Percentiles rank a stretch among this genome's conserved stretches.
Evolutionary conservation across 768 basidiomycete genomes (phyloP).

Genomic region (Auriscalpium vulgare): DNA sequence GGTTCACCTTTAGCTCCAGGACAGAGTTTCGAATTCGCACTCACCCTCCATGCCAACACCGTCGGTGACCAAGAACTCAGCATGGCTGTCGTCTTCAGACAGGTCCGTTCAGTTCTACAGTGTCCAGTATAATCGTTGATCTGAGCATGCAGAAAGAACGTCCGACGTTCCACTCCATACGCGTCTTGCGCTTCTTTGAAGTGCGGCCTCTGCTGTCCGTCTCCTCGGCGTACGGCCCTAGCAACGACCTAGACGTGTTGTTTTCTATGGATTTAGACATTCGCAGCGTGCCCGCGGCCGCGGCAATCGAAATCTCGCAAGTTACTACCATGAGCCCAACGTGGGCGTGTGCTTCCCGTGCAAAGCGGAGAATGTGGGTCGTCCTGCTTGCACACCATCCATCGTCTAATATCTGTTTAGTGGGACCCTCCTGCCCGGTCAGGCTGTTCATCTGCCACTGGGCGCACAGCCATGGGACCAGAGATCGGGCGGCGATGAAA

Average conservation of each 20-base stretch:
- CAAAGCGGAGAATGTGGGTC: slow-evolving; percentile 36
- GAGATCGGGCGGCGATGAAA: slow-evolving; percentile 31
- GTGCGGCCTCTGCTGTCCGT: slow-evolving; percentile 54
- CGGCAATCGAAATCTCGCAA: slow-evolving; percentile 43
- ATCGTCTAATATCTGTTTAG: slow-evolving; percentile 15
- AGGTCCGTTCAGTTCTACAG: slow-evolving; percentile 29
- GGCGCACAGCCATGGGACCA: slow-evolving; percentile 32
- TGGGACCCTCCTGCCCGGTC: slow-evolving; percentile 35
- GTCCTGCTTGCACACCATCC: background rate
- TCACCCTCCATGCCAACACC: slow-evolving; percentile 46
- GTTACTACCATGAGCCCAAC: slow-evolving; percentile 58
- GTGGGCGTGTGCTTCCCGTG: slow-evolving; percentile 50
- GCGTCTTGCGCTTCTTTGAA: slow-evolving; percentile 46
- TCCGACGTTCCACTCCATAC: slow-evolving; percentile 48
- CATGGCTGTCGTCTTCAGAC: slow-evolving; percentile 61
- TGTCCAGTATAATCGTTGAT: background rate
- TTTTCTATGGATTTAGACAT: slow-evolving; percentile 51
- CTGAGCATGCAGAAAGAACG: slow-evolving; percentile 32
- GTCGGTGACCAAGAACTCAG: slow-evolving; percentile 44
- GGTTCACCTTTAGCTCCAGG: slow-evolving; percentile 35
- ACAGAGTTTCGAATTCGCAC: slow-evolving; percentile 39
- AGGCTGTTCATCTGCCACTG: slow-evolving; percentile 39
- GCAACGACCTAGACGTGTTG: slow-evolving; percentile 36
- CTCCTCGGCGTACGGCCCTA: slow-evolving; percentile 43
- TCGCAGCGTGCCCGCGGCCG: slow-evolving; percentile 38